phyloP scores from a whole-genome alignment of 75 land plant species.

The Picea glauca region DNA sequence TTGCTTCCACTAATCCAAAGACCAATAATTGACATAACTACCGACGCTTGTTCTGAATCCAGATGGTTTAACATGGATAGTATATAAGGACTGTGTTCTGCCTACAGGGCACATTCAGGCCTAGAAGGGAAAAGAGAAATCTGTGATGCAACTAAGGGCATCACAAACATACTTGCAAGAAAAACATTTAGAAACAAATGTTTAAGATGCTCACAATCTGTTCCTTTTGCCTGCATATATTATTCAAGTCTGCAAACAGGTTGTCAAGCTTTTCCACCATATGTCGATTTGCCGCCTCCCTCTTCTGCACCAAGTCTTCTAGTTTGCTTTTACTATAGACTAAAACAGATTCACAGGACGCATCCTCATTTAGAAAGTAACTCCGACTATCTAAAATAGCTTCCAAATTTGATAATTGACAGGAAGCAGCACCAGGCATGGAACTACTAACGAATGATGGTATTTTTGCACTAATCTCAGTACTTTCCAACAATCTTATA shows the following conservation, averaged over 20 bases:
- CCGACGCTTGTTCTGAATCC: background rate
- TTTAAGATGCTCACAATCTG: slow-evolving; percentile 11
- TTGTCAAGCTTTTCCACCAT: slow-evolving; percentile 44
- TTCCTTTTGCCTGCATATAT: slow-evolving; percentile 20
- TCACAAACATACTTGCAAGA: background rate
- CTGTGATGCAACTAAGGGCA: background rate
- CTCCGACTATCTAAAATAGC: slow-evolving; percentile 47
- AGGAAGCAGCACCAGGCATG: background rate
- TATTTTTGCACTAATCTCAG: slow-evolving; percentile 26
- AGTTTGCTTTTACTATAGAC: slow-evolving; percentile 44
- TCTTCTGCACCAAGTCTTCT: slow-evolving; percentile 22
- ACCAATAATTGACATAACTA: background rate
- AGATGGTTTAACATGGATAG: background rate
- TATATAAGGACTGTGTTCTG: background rate
- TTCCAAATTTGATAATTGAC: slow-evolving; percentile 13
- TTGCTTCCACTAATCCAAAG: background rate
- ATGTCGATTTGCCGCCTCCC: slow-evolving; percentile 33
- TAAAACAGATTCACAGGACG: slow-evolving; percentile 24
- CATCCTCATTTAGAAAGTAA: slow-evolving; percentile 21
- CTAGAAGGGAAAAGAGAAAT: background rate
- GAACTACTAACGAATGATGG: slow-evolving; percentile 12
- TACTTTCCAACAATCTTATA: slow-evolving; percentile 56
- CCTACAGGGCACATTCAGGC: background rate
- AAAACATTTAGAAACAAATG: background rate
- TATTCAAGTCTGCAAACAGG: slow-evolving; percentile 27